Conservation (phyloP, 2,329 filamentous ascomycete genomes). For the Colletotrichum gloeosporioides region DNA sequence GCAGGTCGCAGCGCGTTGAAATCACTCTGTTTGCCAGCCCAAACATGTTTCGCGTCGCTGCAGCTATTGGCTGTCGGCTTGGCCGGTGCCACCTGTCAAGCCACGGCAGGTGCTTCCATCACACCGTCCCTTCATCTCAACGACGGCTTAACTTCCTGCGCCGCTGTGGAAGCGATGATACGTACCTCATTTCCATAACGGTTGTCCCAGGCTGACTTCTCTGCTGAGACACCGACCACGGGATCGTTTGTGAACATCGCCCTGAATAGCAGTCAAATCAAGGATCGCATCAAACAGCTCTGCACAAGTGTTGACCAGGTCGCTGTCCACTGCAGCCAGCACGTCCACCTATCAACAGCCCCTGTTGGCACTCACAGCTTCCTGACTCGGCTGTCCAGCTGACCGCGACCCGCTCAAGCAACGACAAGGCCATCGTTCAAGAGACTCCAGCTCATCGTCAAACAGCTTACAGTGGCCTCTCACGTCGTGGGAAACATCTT, state of each 20-base stretch:
- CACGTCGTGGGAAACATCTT: not conserved
- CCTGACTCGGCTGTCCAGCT: conserved; percentile 18
- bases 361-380: conserved; percentile 3
- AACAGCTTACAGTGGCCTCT: not conserved
- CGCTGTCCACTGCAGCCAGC: not conserved
- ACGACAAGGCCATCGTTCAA: not conserved
- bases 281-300: not conserved
- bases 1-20: not conserved
- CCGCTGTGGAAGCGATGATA: not conserved
- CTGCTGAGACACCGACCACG: conserved; percentile 8
- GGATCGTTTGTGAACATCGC: not conserved
- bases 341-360: conserved; percentile 6
- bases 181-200: not conserved
- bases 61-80: not conserved
- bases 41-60: conserved; percentile 9
- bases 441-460: conserved; percentile 1
- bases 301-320: not conserved
- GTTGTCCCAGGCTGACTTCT: not conserved
- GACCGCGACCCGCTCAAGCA: conserved; percentile 3
- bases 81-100: not conserved
- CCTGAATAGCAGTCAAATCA: not conserved
- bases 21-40: not conserved
- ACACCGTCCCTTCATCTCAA: not conserved
- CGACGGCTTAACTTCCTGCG: not conserved
- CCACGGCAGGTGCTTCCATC: not conserved